These are phyloP conservation scores for Achaetomium macrosporum DNA, from an alignment of 2,329 filamentous ascomycete species.

Conservation along the genomic window DNA sequence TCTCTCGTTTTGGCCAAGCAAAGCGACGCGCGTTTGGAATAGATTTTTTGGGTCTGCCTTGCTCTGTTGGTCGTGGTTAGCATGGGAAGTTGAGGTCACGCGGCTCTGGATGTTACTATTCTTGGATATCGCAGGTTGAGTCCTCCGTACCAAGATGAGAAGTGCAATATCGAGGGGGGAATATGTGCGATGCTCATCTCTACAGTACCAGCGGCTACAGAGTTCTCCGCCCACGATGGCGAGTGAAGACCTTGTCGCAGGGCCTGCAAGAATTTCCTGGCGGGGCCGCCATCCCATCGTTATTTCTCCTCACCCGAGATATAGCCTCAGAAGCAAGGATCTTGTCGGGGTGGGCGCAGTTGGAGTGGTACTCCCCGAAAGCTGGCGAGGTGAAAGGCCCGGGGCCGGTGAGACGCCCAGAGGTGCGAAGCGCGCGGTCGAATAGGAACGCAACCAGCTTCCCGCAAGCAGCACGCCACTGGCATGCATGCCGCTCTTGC, in stretches of 20 bases:
- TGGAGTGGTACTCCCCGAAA: neutral
- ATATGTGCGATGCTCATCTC: neutral
- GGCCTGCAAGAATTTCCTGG: too few species aligned
- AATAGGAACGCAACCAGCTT: constrained; percentile 18
- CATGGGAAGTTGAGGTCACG: constrained; percentile 12
- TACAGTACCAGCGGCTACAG: too few species aligned
- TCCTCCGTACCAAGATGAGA: constrained; percentile 10
- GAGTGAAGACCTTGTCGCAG: neutral
- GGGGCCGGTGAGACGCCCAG: neutral
- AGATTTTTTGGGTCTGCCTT: constrained; percentile 8
- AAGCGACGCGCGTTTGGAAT: too few species aligned
- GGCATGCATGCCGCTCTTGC: constrained; percentile 5
- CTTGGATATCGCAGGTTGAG: constrained; percentile 16
- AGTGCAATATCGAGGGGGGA: neutral
- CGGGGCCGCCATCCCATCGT: too few species aligned
- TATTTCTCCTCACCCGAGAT: constrained; percentile 5
- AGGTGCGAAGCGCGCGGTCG: constrained; percentile 2
- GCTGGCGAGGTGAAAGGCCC: neutral
- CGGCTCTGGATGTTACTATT: constrained; percentile 21
- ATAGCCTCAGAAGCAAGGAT: constrained; percentile 22
- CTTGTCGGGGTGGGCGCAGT: constrained; percentile 10
- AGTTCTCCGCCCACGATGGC: neutral
- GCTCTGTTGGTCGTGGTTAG: neutral
- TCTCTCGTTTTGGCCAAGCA: neutral
- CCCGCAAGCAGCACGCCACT: constrained; percentile 11